Evolutionary conservation across 2,329 filamentous ascomycete genomes (phyloP).

Genomic region (Alternaria sp.): DNA sequence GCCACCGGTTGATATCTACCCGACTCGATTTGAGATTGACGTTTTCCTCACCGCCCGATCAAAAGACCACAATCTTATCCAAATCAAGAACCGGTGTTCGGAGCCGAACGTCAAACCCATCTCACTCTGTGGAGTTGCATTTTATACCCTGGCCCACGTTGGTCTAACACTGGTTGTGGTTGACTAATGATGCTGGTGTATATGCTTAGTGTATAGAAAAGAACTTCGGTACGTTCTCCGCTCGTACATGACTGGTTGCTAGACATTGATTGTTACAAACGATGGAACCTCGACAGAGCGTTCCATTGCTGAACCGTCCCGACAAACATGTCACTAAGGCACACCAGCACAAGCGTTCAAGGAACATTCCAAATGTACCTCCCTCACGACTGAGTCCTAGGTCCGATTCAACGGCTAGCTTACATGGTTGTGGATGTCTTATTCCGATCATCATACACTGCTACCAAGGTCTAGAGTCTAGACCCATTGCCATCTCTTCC

Average conservation of each 20-base stretch:
- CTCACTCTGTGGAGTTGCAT: slow-evolving; percentile 9
- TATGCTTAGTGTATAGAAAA: slow-evolving; percentile 5
- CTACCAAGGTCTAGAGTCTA: slow-evolving; percentile 35
- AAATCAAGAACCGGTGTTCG: slow-evolving; percentile 2
- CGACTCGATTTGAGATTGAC: not conserved
- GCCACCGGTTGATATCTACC: slow-evolving; percentile 11
- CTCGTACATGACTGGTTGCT: not conserved
- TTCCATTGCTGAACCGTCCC: not conserved
- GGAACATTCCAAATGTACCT: slow-evolving; percentile 5
- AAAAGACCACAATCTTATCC: not conserved
- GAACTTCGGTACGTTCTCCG: slow-evolving; percentile 11
- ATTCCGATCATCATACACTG: not conserved
- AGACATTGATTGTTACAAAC: not conserved
- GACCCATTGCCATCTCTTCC: slow-evolving; percentile 63
- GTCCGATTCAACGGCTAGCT: not conserved
- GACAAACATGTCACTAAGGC: not conserved
- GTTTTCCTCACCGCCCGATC: not conserved
- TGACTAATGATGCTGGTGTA: slow-evolving; percentile 7
- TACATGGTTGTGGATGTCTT: not conserved
- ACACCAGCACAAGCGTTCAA: slow-evolving; percentile 8
- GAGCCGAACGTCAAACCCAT: slow-evolving; percentile 8
- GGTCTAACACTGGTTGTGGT: slow-evolving; percentile 7
- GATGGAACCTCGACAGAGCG: not conserved
- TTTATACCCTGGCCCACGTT: slow-evolving; percentile 8
- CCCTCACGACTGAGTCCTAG: not conserved